Evolutionary conservation across 31 red algal genomes (phyloP).

Genomic region (Endocladia muricata): DNA sequence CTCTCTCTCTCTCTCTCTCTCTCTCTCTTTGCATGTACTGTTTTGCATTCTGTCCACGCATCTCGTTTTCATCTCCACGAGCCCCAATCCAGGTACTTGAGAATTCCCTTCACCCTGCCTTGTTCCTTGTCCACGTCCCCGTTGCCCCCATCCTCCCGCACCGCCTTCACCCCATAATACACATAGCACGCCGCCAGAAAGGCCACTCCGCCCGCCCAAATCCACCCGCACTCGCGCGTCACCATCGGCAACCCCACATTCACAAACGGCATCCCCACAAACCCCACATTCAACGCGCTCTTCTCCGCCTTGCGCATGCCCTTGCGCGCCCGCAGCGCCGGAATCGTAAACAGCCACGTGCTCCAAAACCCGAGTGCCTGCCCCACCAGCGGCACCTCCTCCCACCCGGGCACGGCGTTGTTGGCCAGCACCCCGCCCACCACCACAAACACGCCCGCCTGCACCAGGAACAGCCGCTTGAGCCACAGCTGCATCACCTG

Average conservation of each 20-base stretch:
- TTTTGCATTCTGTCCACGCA: no score
- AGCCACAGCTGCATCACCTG: constrained; percentile 83
- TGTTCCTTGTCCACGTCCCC: constrained; percentile 4
- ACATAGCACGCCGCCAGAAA: constrained; percentile 59
- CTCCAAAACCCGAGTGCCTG: constrained; percentile 92
- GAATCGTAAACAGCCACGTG: constrained; percentile 95
- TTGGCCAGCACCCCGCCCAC: constrained; percentile 66
- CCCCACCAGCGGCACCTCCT: constrained; percentile 38
- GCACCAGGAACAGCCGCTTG: constrained; percentile 70
- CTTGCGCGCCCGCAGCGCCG: constrained; percentile 91
- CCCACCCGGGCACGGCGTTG: constrained; percentile 26
- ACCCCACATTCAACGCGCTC: constrained; percentile 88
- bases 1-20: no score
- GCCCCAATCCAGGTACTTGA: constrained; percentile 90
- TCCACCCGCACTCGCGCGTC: constrained; percentile 52
- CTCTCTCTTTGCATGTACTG: not conserved
- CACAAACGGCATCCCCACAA: constrained; percentile 56
- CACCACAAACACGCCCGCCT: constrained; percentile 45
- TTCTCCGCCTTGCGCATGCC: constrained; percentile 83
- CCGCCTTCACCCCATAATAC: constrained; percentile 56
- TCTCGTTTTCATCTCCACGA: constrained; percentile 48
- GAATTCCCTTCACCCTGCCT: constrained; percentile 39
- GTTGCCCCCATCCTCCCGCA: not conserved
- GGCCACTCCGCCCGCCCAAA: constrained; percentile 76
- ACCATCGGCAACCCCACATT: constrained; percentile 73